Evolutionary conservation across 2,329 filamentous ascomycete species (phyloP), one percentile per base, ranked within the genome.

Genomic region (Verticillium isaacii): DNA sequence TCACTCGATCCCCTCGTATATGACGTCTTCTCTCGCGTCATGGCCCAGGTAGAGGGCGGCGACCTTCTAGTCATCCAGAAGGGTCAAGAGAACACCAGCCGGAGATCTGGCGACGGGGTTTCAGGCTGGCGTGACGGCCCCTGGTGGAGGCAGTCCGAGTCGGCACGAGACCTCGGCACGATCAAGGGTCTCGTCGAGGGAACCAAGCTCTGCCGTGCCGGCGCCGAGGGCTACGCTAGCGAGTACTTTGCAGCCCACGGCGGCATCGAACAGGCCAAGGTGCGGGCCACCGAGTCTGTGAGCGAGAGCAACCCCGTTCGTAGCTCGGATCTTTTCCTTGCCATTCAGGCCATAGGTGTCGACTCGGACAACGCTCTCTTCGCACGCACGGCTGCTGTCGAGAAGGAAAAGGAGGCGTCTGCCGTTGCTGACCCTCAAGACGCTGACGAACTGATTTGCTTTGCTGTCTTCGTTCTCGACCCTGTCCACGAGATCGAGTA

Each of bases 41-140:
- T 99, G 95, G 86, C 93, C n/a, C 95, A 99, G 78, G 95, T 99
- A 56, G 95, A 99, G 77, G 95, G 95, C 66, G 95, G 95, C 61
- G 95, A 98, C 70, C 83, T 99, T 19, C 84, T 98, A 60, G 95
- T 99, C 61, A 88, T 98, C 64, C 95, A 99, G 77, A 91, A 93
- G 41, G 95, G 95, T 23, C 90, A 92, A 64, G 95, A 98, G 76
- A 91, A 89, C 57, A 85, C 88, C 56, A 87, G 86, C 34, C 88
- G 88, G 56, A 85, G 88, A 54, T 86, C 87, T 81, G 62, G 79
- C 32, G 85, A 87, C 59, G 80, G 79, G 19, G 78, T 80, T 32
- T 82, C 84, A 41, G 90, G 90, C 64, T 99, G 95, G 93, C 90
- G 88, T 57, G 94, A 98, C 69, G 95, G 95, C 0, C 95, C 95